Conservation (phyloP, 192 early-diverging fungal species). For the Backusella tuberculispora region DNA sequence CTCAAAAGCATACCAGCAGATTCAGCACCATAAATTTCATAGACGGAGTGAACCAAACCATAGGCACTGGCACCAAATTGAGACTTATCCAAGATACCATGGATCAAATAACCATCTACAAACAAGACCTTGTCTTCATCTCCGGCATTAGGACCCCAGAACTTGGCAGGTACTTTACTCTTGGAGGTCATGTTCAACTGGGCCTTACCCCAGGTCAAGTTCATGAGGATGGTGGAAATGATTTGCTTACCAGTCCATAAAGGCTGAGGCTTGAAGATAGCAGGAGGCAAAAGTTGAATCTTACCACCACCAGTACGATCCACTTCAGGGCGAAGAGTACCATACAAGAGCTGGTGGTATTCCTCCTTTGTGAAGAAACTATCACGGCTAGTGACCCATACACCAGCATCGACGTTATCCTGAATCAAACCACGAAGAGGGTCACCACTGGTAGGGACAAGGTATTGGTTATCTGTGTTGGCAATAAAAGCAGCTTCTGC, state of each 20-base stretch:
- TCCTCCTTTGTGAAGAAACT: conserved; percentile 85
- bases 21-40: conserved; percentile 91
- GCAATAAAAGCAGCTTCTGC: conserved; percentile 97
- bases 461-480: conserved; percentile 93
- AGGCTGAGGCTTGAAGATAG: conserved; percentile 82
- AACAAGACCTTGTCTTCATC: conserved; percentile 89
- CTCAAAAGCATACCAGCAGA: conserved; percentile 91
- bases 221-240: conserved; percentile 89
- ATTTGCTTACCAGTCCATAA: conserved; percentile 99
- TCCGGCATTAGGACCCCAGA: conserved; percentile 78
- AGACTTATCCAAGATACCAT: conserved; percentile 95
- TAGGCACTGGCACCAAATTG: conserved; percentile 93
- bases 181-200: conserved; percentile 87
- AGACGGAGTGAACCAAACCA: conserved; percentile 95
- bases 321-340: conserved; percentile 81
- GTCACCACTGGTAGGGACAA: conserved; percentile 96
- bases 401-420: conserved; percentile 98
- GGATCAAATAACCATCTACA: conserved; percentile 86
- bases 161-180: conserved; percentile 85
- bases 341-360: conserved; percentile 95
- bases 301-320: conserved; percentile 71
- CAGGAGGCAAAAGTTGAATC: conserved; percentile 85
- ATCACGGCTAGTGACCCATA: conserved; percentile 89
- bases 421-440: conserved; percentile 98
- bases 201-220: conserved; percentile 88